Evolutionary conservation across 306 rosid species (phyloP), one percentile per base, ranked within the genome.

Genomic region (Benincasa hispida): DNA sequence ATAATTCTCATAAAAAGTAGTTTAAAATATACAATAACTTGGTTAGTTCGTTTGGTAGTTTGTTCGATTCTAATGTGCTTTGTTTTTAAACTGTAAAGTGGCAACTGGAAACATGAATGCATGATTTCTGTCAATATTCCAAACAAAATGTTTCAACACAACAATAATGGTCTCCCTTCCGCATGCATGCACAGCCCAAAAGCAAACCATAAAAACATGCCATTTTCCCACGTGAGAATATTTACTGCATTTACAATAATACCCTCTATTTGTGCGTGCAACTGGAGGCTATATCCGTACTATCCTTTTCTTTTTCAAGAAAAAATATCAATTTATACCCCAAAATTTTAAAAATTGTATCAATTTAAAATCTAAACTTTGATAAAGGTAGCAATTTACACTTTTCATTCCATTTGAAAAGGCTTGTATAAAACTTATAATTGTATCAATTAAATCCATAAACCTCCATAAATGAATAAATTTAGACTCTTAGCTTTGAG

Each of bases 101-200:
- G 35, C 21, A 22, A 69, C 75, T 42, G 54, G 56, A 42, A 69
- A 42, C 75, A 35, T 42, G 13, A 32, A 42, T 6, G 75, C 56
- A 69, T 12, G 75, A 69, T 69, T 69, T 45, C 75, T 69, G 37
- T 25, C 75, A 24, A 27, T 69, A 68, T 68, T 42, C 56, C 75
- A 68, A 21, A 22, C 21, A 22, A 22, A 41, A 68, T 45, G 9
- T 68, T 68, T 68, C 74, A 68, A 41, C n/a, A 13, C 34, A 68
- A 25, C 55, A 68, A 68, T 22, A 68, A 24, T 45, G 56, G 14
- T 24, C 32, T 39, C n/a, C 11, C 32, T 39, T 35, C 37, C 48
- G 53, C 73, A 66, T 66, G 73, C 73, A 66, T 66, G 73, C 51
- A 39, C 53, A 11, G 51, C 50, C 21, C 53, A 66, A 66, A 66